Conservation (phyloP, 208 protist species). For the Phytomonas sp. region DNA sequence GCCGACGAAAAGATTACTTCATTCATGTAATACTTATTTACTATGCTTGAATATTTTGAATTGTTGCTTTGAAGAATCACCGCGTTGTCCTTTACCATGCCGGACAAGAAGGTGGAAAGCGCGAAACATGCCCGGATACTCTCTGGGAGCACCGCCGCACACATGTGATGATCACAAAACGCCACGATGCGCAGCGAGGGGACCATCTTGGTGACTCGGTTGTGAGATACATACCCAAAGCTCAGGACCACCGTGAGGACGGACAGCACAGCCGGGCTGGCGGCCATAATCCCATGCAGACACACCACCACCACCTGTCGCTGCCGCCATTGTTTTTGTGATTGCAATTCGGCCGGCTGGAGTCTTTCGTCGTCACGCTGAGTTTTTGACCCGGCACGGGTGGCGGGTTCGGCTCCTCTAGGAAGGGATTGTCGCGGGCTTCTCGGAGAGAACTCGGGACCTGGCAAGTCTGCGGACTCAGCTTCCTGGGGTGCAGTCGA, state of each 20-base stretch:
- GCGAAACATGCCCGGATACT: conserved; percentile 55
- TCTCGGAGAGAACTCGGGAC: conserved; percentile 11
- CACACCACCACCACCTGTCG: conserved; percentile 69
- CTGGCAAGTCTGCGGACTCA: conserved; percentile 1
- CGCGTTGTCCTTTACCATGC: conserved; percentile 63
- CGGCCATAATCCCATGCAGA: conserved; percentile 47
- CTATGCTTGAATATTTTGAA: conserved; percentile 44
- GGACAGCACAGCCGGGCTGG: conserved; percentile 48
- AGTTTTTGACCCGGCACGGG: conserved; percentile 2
- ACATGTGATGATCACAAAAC: conserved; percentile 53
- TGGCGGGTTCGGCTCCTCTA: conserved; percentile 1
- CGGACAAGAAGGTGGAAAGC: conserved; percentile 80
- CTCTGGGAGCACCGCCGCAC: conserved; percentile 50
- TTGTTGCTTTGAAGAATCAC: conserved; percentile 67
- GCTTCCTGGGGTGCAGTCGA: not conserved
- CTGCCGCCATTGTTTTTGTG: conserved; percentile 6
- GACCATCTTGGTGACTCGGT: conserved; percentile 16
- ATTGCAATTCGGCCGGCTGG: not conserved
- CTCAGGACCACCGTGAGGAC: conserved; percentile 65
- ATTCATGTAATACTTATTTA: conserved; percentile 71
- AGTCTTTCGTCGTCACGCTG: not conserved
- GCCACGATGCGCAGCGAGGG: conserved; percentile 70
- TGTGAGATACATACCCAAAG: conserved; percentile 35
- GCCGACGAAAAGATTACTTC: conserved; percentile 48
- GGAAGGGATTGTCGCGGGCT: not conserved